These are phyloP conservation scores for Vitis vinifera DNA, from an alignment of 164 flowering plant genomes.

Conservation along the genomic window DNA sequence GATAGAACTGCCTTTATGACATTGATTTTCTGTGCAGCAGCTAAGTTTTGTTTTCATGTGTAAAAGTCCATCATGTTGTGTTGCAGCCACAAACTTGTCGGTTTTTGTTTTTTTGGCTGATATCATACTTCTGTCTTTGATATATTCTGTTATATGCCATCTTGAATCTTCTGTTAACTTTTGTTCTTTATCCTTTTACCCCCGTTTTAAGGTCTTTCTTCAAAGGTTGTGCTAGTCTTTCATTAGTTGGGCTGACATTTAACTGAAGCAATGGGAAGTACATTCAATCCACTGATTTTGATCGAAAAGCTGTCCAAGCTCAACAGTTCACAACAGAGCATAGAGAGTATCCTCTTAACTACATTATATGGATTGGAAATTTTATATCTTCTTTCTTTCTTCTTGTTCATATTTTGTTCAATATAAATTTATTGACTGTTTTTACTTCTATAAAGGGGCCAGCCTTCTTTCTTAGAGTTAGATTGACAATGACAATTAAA, in stretches of 20 bases:
- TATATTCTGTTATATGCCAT: too few species aligned
- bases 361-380: background rate
- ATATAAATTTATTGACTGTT: background rate
- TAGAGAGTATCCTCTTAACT: slow-evolving; percentile 81
- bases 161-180: background rate
- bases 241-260: slow-evolving; percentile 11
- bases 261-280: slow-evolving; percentile 58
- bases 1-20: too few species aligned
- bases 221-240: slow-evolving; percentile 2
- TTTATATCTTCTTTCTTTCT: background rate
- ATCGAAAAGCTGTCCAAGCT: slow-evolving; percentile 88
- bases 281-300: slow-evolving; percentile 83
- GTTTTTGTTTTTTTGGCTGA: too few species aligned
- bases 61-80: too few species aligned
- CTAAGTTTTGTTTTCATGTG: too few species aligned
- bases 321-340: slow-evolving; percentile 83
- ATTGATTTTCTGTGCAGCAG: too few species aligned
- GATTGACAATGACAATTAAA: background rate
- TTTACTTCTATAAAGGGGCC: background rate
- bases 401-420: background rate
- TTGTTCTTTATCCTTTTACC: slow-evolving; percentile 1
- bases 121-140: too few species aligned
- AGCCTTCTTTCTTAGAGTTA: background rate
- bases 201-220: slow-evolving; percentile 11
- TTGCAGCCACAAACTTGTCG: too few species aligned